Evolutionary conservation across 805 yeast species (phyloP).

Genomic region (Kodamaea nitidulidarum): DNA sequence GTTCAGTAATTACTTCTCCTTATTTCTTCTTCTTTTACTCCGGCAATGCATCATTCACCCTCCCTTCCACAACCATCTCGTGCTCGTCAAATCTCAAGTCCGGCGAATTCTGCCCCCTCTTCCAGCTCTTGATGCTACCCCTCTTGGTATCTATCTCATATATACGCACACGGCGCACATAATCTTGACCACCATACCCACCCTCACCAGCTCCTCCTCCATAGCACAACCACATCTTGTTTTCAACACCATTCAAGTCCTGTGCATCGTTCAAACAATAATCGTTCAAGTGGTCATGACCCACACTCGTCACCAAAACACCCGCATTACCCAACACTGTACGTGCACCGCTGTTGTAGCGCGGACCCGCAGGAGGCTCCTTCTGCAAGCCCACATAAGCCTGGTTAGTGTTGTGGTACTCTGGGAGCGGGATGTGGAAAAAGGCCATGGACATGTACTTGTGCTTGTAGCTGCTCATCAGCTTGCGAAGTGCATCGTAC

Average conservation of each 20-base stretch:
- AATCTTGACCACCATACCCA: conserved; percentile 92
- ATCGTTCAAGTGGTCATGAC: conserved; percentile 96
- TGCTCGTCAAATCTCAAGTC: conserved; percentile 47
- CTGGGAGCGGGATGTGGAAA: conserved; percentile 92
- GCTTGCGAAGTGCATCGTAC: conserved; percentile 12
- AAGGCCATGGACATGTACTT: conserved; percentile 73
- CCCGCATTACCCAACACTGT: conserved; percentile 58
- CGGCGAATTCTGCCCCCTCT: conserved; percentile 60
- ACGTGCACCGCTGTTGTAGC: conserved; percentile 63
- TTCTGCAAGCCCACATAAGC: conserved; percentile 56
- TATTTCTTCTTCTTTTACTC: not conserved
- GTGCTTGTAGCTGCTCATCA: conserved; percentile 24
- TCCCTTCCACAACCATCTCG: conserved; percentile 44
- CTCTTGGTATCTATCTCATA: conserved; percentile 58
- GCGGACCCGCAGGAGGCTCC: conserved; percentile 81
- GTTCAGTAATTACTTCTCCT: not conserved
- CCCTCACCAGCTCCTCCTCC: conserved; percentile 96
- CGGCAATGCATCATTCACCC: conserved; percentile 12
- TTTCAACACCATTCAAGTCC: conserved; percentile 22
- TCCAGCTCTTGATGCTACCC: conserved; percentile 61
- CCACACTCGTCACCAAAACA: conserved; percentile 72
- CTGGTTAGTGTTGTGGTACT: conserved; percentile 52
- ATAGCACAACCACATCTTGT: conserved; percentile 77
- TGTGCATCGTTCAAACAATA: conserved; percentile 63
- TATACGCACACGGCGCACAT: conserved; percentile 70